Evolutionary conservation across 2,329 filamentous ascomycete genomes (phyloP), one percentile per base, ranked within the genome.

Genomic region (Blastomyces emzantsi): DNA sequence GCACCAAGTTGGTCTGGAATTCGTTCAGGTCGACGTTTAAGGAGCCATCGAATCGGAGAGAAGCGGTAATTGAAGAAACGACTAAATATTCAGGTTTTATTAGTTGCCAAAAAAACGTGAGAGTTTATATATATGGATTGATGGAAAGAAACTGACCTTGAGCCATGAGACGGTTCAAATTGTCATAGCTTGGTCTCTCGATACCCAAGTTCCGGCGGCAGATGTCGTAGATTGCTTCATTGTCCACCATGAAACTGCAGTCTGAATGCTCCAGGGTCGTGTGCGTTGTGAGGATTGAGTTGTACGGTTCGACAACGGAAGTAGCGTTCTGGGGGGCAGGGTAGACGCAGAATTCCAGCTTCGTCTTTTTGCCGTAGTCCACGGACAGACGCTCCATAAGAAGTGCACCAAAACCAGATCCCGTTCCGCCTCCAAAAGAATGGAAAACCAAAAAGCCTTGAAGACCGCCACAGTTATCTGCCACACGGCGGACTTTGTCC

Each of bases 281-380:
- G 87, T 99, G 94, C 68, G 94, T 97, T 73, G 94, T 97, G 71
- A 99, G 87, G 77, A 97, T 97, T 61, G 94, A 97, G 87, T 99
- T 99, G 87, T 99, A 99, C 66, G 94, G 94, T 87, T 99, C 94
- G 69, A 99, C 94, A 66, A 99, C 93, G 55, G 94, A 95, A 74
- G 93, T 97, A 71, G 93, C 91, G 70, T 94, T 94, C 83, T 96
- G 92, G 66, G 94, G 94, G 71, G 94, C 92, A 74, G 94, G 94
- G 84, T 99, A 99, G 75, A 99, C 92, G 75, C 92, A 96, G 85
- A 99, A 99, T 82, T 99, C 94, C 69, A 99, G 87, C 88, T 99
- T 99, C 86, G 90, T 95, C 89, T 99, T 99, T 89, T 99, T 99
- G 84, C 94, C 93, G 77, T 97, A 99, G 82, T 99, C 94, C 74